Evolutionary conservation across 1,139 yeast genomes (phyloP), one percentile per base, ranked within the genome.

Genomic region (Debaryomycetaceae sp.): DNA sequence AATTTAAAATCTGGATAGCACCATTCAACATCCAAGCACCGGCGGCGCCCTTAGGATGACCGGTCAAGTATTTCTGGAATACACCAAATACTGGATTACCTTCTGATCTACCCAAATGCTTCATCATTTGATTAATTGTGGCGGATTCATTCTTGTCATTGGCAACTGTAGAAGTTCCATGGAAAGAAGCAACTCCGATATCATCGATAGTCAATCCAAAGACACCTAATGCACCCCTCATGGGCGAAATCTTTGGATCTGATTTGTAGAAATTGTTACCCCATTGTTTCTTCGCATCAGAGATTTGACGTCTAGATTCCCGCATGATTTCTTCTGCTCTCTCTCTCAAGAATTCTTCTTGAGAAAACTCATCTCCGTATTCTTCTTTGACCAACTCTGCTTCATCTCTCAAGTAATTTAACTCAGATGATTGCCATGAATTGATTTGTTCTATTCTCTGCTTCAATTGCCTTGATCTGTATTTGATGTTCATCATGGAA

Each of bases 11-110:
- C 77, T 93, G 99, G 57, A 93, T 76, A 50, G 91, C 97, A 72
- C 99, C 99, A 70, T 93, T 95, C 80, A 93, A 77, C 99, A 95
- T 93, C 99, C 99, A 93, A 51, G 99, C 98, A 80, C 98, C 99
- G 47, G 99, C 99, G 58, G 99, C 99, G 81, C 99, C 99, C 86
- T 93, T 93, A 62, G 99, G 99, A 77, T 93, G 99, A 74, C 99
- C 99, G 60, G 99, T 93, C 63, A 93, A 81, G 83, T 81, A 93
- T 74, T 93, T 93, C 74, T 93, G 99, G 96, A 93, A 91, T 45
- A 93, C 96, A 80, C 98, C 98, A 59, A 86, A 79, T 45, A 95
- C 90, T 55, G 99, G 96, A 75, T 93, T 95, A 76, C 99, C 99
- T 75, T 88, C 91, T 47, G 95, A 75, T 75, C 99, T 87, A 57